Percentiles rank a stretch among this genome's conserved stretches.
Evolutionary conservation across 495 filamentous ascomycete species (phyloP).

Genomic region (Lepraria neglecta): DNA sequence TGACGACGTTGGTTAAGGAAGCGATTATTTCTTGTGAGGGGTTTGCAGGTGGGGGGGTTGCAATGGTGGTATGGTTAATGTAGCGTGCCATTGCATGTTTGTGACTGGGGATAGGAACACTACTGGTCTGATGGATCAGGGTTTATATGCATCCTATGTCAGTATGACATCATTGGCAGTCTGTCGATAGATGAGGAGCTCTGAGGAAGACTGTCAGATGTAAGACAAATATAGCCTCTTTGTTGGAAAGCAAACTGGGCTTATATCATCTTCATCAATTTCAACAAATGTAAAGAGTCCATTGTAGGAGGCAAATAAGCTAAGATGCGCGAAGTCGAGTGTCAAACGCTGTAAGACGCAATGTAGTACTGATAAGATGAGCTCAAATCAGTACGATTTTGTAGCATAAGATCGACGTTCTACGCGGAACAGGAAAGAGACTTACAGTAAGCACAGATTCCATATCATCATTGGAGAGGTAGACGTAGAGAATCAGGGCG

Average conservation of each 20-base stretch:
- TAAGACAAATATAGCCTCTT: too few species aligned
- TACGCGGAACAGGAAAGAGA: background rate
- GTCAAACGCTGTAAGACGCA: slow-evolving; percentile 42
- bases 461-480: slow-evolving; percentile 64
- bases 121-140: background rate
- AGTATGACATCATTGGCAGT: background rate
- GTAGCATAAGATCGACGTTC: background rate
- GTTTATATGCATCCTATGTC: background rate
- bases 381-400: background rate
- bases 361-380: slow-evolving; percentile 51
- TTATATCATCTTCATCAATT: too few species aligned
- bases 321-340: background rate
- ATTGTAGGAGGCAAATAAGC: background rate
- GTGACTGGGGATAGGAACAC: background rate
- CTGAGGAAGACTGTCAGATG: too few species aligned
- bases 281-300: too few species aligned
- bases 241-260: too few species aligned
- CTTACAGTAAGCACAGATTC: slow-evolving; percentile 70
- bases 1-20: slow-evolving; percentile 11
- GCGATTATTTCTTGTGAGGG: slow-evolving; percentile 10
- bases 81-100: slow-evolving; percentile 2
- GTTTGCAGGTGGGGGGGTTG: background rate
- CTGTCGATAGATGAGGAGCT: too few species aligned
- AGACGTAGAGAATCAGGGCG: slow-evolving; percentile 88
- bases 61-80: background rate